Evolutionary conservation across 345 rosid genomes (phyloP).

Genomic region (Clarkia xantiana): DNA sequence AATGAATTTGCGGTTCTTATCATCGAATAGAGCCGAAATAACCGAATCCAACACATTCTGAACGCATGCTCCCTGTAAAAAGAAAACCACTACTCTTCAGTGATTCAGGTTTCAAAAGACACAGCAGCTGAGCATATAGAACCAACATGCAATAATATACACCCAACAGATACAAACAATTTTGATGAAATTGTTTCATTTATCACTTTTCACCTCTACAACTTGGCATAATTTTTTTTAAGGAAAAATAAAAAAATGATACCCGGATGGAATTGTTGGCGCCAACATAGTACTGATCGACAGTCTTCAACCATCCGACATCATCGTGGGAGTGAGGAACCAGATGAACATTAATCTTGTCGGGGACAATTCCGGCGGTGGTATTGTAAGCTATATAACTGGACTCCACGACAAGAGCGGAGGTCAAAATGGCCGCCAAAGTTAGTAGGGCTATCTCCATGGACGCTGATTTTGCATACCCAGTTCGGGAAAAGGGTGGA

Average conservation of each 20-base stretch:
- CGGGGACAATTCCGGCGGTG: constrained; percentile 34
- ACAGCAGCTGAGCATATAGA: neutral
- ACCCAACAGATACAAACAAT: too few relatives aligned
- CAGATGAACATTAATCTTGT: constrained; percentile 82
- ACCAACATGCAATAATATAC: neutral
- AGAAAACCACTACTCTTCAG: constrained; percentile 7
- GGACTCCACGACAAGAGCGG: constrained; percentile 20
- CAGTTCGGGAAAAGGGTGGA: neutral
- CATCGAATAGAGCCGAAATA: constrained; percentile 63
- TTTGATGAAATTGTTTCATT: too few relatives aligned
- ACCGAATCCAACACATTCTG: constrained; percentile 89
- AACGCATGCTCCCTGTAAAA: constrained; percentile 70
- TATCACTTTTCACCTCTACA: too few relatives aligned
- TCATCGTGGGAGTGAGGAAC: constrained; percentile 94
- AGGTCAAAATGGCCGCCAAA: constrained; percentile 4
- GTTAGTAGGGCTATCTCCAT: constrained; percentile 7
- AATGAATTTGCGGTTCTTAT: constrained; percentile 76
- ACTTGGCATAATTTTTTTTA: too few relatives aligned
- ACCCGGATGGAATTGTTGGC: constrained; percentile 87
- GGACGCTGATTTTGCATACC: neutral
- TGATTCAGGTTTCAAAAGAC: neutral
- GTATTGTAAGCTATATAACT: constrained; percentile 62
- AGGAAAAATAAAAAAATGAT: neutral
- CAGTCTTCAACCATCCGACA: constrained; percentile 96
- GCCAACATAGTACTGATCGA: constrained; percentile 87